Evolutionary conservation across 179 eudicot species (phyloP).

Genomic region (Silene vulgaris): DNA sequence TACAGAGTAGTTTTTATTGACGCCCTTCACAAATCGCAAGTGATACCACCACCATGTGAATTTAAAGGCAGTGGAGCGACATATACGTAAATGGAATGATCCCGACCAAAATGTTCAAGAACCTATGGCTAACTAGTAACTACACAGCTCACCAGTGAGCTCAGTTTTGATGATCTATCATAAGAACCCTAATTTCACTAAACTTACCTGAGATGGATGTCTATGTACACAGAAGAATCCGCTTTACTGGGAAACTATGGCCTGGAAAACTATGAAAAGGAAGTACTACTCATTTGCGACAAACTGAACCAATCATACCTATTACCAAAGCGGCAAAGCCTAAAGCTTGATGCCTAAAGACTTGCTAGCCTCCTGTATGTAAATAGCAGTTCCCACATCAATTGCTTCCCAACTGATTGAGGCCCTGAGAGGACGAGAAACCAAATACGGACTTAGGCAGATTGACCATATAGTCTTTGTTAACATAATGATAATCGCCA

Average conservation of each 20-base stretch:
- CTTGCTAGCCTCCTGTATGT: not conserved
- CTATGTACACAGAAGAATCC: slow-evolving; percentile 11
- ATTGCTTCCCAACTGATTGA: slow-evolving; percentile 6
- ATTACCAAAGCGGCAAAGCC: not conserved
- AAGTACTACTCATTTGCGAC: slow-evolving; percentile 6
- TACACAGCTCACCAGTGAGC: not conserved
- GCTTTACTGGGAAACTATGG: not conserved
- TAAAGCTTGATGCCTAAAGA: slow-evolving; percentile 1
- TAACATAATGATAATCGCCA: not conserved
- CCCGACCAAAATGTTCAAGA: not conserved
- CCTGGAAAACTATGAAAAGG: not conserved
- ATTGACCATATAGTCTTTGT: not conserved
- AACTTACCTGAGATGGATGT: slow-evolving; percentile 2
- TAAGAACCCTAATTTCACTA: not conserved
- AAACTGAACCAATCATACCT: not conserved
- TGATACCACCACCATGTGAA: not conserved
- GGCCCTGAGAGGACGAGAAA: slow-evolving; percentile 10
- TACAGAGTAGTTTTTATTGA: not conserved
- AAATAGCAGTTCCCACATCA: not conserved
- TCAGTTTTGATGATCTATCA: not conserved
- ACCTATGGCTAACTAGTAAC: not conserved
- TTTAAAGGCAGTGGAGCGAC: not conserved
- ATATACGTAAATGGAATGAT: not conserved
- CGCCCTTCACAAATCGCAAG: too few relatives aligned
- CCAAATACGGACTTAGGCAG: not conserved